A percentile compares a stretch with the other conserved stretches of the same genome.
Evolutionary conservation across 495 filamentous ascomycete species (phyloP).

Genomic region (Penicillium waksmanii): DNA sequence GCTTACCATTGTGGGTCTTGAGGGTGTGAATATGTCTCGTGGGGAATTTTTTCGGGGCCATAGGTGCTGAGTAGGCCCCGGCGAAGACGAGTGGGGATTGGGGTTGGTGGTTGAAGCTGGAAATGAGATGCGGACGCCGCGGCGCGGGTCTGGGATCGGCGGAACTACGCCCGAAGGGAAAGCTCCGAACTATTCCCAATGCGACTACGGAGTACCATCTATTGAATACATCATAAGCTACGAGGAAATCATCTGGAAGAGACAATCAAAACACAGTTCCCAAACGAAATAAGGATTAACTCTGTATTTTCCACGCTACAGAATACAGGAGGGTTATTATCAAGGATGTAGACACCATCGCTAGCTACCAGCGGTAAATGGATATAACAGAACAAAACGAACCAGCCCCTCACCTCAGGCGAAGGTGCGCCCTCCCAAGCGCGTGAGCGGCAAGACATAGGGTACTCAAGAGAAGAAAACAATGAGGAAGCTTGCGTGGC

Average conservation of each 20-base stretch:
- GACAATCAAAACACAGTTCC: background rate
- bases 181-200: background rate
- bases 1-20: conserved; percentile 52
- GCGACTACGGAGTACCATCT: no score
- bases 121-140: background rate
- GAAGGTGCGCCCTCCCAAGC: conserved; percentile 36
- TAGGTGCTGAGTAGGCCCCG: conserved; percentile 19
- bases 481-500: conserved; percentile 38
- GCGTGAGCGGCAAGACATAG: conserved; percentile 35
- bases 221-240: background rate
- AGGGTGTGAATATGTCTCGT: conserved; percentile 43
- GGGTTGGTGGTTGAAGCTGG: background rate
- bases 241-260: background rate
- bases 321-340: conserved; percentile 53
- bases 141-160: conserved; percentile 6
- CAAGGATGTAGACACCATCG: conserved; percentile 54
- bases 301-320: conserved; percentile 42
- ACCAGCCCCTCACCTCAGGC: conserved; percentile 30
- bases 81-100: background rate
- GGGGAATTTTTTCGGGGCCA: conserved; percentile 42
- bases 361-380: conserved; percentile 53
- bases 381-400: conserved; percentile 42
- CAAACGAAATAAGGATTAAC: conserved; percentile 23
- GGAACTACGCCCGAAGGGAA: conserved; percentile 3
- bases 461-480: conserved; percentile 47